Evolutionary conservation across 495 filamentous ascomycete genomes (phyloP), one percentile per base, ranked within the genome.

Genomic region (Cenococcum geophilum): DNA sequence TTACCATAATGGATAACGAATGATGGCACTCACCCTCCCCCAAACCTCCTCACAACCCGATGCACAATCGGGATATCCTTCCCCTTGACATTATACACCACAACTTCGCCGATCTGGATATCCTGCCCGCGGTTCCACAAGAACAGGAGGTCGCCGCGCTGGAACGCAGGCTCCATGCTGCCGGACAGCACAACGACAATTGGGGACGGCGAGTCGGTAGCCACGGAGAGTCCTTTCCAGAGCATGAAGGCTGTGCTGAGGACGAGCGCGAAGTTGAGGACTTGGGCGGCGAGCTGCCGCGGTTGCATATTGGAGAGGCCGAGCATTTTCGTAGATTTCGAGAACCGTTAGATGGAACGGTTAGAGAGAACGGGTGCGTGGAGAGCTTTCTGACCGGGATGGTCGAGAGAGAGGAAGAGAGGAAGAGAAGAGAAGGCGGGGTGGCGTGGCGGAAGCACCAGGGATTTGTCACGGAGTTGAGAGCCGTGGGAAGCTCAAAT

Each of bases 31-130:
- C 58, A 77, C 76, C 74, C 76, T 68, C 74, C 76, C 21, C 75
- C 76, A 70, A 75, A 77, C 65, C 75, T 64, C 63, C 75, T 61
- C 34, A 96, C 86, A 16, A 96, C 80, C 35, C 91, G 78, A 76
- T 96, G 91, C 68, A 96, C 91, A 74, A 96, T 96, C 32, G 91
- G 91, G 66, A 96, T 96, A 66, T 95, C 89, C 74, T 95, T 96
- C 43, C 86, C 87, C 73, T 80, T 78, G 11, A 93, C 89, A 73
- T 97, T 96, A 75, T 98, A 98, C 25, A 98, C 92, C 54, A 97
- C 92, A 23, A 96, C 78, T 75, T 96, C 91, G 57, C 91, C 91
- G 22, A 95, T 79, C 69, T 87, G 78, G 1, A 85, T 88, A 65
- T 88, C 83, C 71, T 86, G 71, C 65, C 90, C 88, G 37, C 93